Percentiles rank a stretch among this genome's conserved stretches.
Conservation (phyloP, 2,329 filamentous ascomycete species). For the Rhynchosporium graminicola region DNA sequence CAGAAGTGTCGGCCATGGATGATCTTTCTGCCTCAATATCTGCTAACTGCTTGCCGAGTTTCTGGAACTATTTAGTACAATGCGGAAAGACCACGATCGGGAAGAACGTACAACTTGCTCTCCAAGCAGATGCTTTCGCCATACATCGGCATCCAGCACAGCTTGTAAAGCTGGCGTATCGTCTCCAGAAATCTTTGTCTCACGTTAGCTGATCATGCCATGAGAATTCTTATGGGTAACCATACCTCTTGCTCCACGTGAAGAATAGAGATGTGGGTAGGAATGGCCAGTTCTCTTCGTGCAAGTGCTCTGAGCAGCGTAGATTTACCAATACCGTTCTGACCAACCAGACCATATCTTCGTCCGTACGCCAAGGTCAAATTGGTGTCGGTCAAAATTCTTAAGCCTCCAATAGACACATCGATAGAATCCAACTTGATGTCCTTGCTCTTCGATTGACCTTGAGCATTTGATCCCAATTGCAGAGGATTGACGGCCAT, state of each 20-base stretch:
- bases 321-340: slow-evolving; percentile 98
- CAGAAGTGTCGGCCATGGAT: slow-evolving; percentile 85
- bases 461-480: slow-evolving; percentile 66
- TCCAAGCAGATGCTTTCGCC: slow-evolving; percentile 90
- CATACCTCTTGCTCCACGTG: slow-evolving; percentile 95
- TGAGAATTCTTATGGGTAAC: background rate
- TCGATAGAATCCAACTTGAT: slow-evolving; percentile 98
- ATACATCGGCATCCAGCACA: slow-evolving; percentile 95
- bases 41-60: slow-evolving; percentile 75
- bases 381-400: slow-evolving; percentile 88
- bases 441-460: slow-evolving; percentile 91
- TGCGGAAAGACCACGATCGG: slow-evolving; percentile 11
- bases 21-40: slow-evolving; percentile 76
- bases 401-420: slow-evolving; percentile 83
- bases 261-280: slow-evolving; percentile 96
- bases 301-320: slow-evolving; percentile 92
- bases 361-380: slow-evolving; percentile 89
- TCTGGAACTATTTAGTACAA: slow-evolving; percentile 43
- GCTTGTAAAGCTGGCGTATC: slow-evolving; percentile 94
- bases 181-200: slow-evolving; percentile 77
- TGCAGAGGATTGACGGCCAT: slow-evolving; percentile 99
- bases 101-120: slow-evolving; percentile 72
- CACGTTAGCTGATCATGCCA: slow-evolving; percentile 28
- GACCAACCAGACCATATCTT: slow-evolving; percentile 94
- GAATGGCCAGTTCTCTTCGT: slow-evolving; percentile 89